phyloP scores from a whole-genome alignment of 805 yeast genomes.

The Isabelozyma heimii region DNA sequence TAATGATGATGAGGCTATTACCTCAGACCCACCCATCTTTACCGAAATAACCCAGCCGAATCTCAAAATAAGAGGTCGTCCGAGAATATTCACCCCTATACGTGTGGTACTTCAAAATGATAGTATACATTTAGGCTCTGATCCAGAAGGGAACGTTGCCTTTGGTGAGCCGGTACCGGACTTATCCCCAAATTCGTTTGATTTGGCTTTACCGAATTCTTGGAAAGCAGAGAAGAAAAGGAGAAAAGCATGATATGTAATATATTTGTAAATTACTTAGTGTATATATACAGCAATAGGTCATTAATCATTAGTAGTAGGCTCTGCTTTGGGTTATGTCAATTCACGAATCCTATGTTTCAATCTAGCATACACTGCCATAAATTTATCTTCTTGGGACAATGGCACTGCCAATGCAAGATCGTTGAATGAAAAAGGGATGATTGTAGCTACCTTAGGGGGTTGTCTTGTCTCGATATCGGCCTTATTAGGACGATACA shows the following conservation, averaged over 20 bases:
- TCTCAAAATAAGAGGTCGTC: background rate
- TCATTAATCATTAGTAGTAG: background rate
- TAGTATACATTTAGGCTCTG: background rate
- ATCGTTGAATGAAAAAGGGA: slow-evolving; percentile 5
- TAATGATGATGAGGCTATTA: background rate
- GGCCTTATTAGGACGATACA: slow-evolving; percentile 24
- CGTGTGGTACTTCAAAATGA: background rate
- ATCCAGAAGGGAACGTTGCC: background rate
- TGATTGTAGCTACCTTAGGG: slow-evolving; percentile 15
- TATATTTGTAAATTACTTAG: background rate
- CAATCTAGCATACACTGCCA: background rate
- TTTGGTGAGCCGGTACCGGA: background rate
- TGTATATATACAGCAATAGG: background rate
- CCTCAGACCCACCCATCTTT: background rate
- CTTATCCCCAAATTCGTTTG: background rate
- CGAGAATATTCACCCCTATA: background rate
- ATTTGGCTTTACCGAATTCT: background rate
- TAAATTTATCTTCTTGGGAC: background rate
- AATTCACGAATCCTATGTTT: background rate
- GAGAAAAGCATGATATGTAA: background rate
- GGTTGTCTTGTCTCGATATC: slow-evolving; percentile 32
- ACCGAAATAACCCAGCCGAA: background rate
- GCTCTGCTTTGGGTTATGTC: background rate
- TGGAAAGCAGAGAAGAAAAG: background rate
- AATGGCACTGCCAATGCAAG: slow-evolving; percentile 3